phyloP scores from a whole-genome alignment of 768 basidiomycete genomes.

The Jaapia argillacea region DNA sequence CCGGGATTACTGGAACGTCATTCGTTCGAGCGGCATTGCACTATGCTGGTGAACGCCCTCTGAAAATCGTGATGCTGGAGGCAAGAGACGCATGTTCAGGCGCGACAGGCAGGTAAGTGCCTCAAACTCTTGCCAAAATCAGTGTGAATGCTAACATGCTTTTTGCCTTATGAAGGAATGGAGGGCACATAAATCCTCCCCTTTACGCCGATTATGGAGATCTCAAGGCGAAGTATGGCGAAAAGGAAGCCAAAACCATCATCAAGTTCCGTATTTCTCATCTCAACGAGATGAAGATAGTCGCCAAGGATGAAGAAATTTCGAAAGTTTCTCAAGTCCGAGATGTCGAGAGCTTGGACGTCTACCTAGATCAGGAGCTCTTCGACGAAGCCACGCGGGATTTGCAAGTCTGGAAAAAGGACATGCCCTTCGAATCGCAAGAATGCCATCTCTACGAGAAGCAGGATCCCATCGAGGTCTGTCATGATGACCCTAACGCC shows the following conservation, averaged over 20 bases:
- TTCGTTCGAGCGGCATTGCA: slow-evolving; percentile 46
- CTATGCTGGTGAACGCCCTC: slow-evolving; percentile 14
- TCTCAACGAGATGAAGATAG: slow-evolving; percentile 32
- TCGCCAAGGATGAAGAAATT: slow-evolving; percentile 44
- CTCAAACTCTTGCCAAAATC: too few species aligned
- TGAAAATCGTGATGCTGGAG: slow-evolving; percentile 66
- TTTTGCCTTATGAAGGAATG: slow-evolving; percentile 35
- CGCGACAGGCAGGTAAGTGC: slow-evolving; percentile 56
- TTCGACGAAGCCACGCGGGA: slow-evolving; percentile 34
- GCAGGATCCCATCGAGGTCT: slow-evolving; percentile 24
- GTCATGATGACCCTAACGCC: too few species aligned
- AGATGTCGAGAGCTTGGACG: slow-evolving; percentile 48
- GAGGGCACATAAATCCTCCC: slow-evolving; percentile 55
- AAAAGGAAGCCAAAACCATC: slow-evolving; percentile 35
- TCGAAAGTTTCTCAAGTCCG: slow-evolving; percentile 46
- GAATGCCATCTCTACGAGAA: slow-evolving; percentile 19
- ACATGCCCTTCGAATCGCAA: slow-evolving; percentile 39
- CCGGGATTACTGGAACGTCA: slow-evolving; percentile 66
- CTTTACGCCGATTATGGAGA: slow-evolving; percentile 47
- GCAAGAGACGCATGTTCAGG: slow-evolving; percentile 71
- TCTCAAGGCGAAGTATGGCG: slow-evolving; percentile 37
- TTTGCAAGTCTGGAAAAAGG: slow-evolving; percentile 33
- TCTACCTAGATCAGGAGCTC: slow-evolving; percentile 31
- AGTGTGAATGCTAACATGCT: not conserved
- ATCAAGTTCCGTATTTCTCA: slow-evolving; percentile 57